Base-by-base conservation (phyloP, 176 grass and related monocot species). In the Hordeum vulgare region DNA sequence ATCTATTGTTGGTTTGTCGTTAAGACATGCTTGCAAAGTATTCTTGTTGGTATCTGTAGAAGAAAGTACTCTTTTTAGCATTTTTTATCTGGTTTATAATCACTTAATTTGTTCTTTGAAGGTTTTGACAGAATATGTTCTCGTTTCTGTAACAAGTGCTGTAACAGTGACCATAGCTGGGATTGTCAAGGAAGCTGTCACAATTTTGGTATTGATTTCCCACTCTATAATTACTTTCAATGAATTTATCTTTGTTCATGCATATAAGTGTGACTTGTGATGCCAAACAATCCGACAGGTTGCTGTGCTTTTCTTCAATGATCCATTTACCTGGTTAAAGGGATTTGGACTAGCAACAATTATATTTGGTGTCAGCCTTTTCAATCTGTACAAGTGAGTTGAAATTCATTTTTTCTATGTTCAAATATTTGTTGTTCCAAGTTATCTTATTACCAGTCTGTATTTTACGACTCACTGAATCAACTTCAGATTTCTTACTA, bases 91-190 rank as follows among this genome's bases (percentile, higher is more conserved):
- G 60, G 14, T 78, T 74, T 20, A 11, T 71, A 25, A 29, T 81
- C 2, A 82, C 15, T 35, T n/a, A 11, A 79, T 79, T 37, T 66
- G 28, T 60, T 71, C 56, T 40, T 62, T 88, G 83, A 89, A 95
- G 96, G 96, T 98, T 90, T 93, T 98, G 89, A 95, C 85, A 59
- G 96, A 98, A 89, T 98, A 95, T 85, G 71, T 95, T 90, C 89
- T 98, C 40, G 83, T 98, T 87, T 98, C 96, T 74, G 91, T 87
- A 36, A 98, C 96, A 35, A 98, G 96, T 90, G 96, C 96, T 63
- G 82, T 98, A 85, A 98, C 96, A 86, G 89, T 98, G 68, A 98
- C 91, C 66, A 70, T 98, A 72, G 89, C 91, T 76, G 96, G 96
- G 33, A 92, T 95, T 90, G 86, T 98, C 35, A 98, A 98, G 81